Base-by-base conservation (phyloP, 2,329 filamentous ascomycete genomes). In the Aspergillus sp. region DNA sequence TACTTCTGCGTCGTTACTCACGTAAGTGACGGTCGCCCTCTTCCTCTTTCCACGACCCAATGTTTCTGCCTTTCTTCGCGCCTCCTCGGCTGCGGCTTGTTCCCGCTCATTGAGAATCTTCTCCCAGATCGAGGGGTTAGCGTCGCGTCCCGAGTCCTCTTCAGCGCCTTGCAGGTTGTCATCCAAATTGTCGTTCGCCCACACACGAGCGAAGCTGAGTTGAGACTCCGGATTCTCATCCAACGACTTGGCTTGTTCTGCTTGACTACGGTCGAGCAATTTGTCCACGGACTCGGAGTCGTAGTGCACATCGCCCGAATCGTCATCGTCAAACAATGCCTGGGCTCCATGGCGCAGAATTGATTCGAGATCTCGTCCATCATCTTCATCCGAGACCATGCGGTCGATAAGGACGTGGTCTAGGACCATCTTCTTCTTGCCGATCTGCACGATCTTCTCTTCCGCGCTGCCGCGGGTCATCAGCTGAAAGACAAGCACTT, bases 401-500 rank as follows among this genome's bases (percentile, higher is more conserved):
- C 85, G 87, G 68, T 97, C 92, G 54, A 99, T 97, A 17, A 99
- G 81, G 1, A 94, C 89, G 70, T 97, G 92, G 63, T 99, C 94
- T 0, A 99, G 81, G 0, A 91, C 91, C 85, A 99, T 91, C 75
- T 99, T 99, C 73, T 90, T 95, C 62, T 91, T 88, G 5, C 94
- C 94, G 61, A 96, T 91, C 69, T 97, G 90, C 78, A 97, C 88
- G 50, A 99, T 97, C 67, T 93, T 92, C 73, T 99, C 94, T 69
- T 99, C 94, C 0, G 88, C 91, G 23, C 88, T 93, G 38, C 87
- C 84, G 54, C 92, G 88, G 1, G 91, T 97, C 78, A 96, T 91
- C 0, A 99, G 76, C 68, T 97, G 93, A 64, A 97, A 96, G 59
- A 95, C 96, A 1, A 99, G 80, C 0, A 99, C 94, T 63, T 95